Evolutionary conservation across 306 rosid species (phyloP).

Genomic region (Heteromeles arbutifolia): DNA sequence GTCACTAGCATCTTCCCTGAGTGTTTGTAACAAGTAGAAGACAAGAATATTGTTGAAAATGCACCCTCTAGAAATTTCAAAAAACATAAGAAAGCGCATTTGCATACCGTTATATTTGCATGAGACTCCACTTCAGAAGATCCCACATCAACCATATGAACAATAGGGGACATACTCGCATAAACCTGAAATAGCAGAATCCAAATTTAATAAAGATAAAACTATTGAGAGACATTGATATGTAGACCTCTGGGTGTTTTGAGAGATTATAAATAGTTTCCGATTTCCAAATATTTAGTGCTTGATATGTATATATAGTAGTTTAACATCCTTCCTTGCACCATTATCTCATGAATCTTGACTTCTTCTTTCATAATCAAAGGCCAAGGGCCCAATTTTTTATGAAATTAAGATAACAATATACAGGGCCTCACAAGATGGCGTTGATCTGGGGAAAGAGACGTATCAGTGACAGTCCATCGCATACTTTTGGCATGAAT

Average conservation of each 20-base stretch:
- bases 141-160: conserved; percentile 62
- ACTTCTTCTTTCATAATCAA: not conserved
- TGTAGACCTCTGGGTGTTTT: not conserved
- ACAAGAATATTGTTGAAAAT: not conserved
- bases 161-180: conserved; percentile 82
- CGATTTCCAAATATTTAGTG: not conserved
- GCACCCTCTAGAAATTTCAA: not conserved
- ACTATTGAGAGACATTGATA: not conserved
- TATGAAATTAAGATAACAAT: not conserved
- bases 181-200: conserved; percentile 59
- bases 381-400: not conserved
- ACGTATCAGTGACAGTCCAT: conserved; percentile 92
- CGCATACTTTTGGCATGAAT: conserved; percentile 68
- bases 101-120: conserved; percentile 67
- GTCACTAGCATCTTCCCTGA: not conserved
- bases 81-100: not conserved
- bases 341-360: not conserved
- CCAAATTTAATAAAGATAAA: conserved; percentile 4
- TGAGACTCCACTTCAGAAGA: conserved; percentile 59
- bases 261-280: not conserved
- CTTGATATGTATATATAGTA: not conserved
- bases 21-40: not conserved
- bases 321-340: not conserved
- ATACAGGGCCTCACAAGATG: conserved; percentile 60
- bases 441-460: conserved; percentile 73